phyloP scores from a whole-genome alignment of 2,329 filamentous ascomycete genomes.

The Arthroderma sp. region DNA sequence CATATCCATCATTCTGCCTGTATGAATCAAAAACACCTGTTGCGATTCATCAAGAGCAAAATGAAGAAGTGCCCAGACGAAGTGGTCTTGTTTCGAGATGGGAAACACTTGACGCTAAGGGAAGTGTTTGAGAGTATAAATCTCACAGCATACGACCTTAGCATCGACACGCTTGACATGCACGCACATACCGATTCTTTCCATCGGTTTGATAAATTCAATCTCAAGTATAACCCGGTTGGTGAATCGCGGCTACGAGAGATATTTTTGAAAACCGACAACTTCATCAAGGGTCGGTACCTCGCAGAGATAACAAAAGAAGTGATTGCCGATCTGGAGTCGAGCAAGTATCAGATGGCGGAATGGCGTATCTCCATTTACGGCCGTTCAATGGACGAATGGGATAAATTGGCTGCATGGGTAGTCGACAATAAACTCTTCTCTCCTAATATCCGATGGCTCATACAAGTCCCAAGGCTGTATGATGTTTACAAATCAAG shows the following conservation, averaged over 20 bases:
- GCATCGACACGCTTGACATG: conserved; percentile 98
- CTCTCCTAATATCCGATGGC: conserved; percentile 93
- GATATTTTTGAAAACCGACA: conserved; percentile 99
- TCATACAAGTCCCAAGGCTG: conserved; percentile 85
- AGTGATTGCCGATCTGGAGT: conserved; percentile 91
- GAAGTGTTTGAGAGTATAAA: conserved; percentile 98
- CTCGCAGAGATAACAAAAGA: conserved; percentile 96
- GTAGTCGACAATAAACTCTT: conserved; percentile 97
- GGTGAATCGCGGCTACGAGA: conserved; percentile 89
- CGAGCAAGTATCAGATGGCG: conserved; percentile 98
- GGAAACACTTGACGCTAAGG: conserved; percentile 74
- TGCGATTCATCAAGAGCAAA: conserved; percentile 98
- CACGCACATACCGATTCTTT: conserved; percentile 97
- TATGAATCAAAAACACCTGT: conserved; percentile 98
- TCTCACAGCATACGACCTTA: conserved; percentile 89
- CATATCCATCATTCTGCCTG: conserved; percentile 98
- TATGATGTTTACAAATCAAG: conserved; percentile 93
- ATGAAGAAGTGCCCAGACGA: conserved; percentile 98
- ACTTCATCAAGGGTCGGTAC: conserved; percentile 91
- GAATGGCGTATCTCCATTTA: conserved; percentile 99
- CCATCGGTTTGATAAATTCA: conserved; percentile 99
- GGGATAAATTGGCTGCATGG: conserved; percentile 96
- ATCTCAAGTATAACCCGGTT: conserved; percentile 95
- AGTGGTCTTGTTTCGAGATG: conserved; percentile 82
- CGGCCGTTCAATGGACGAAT: conserved; percentile 80